These are phyloP conservation scores for Thalassiosira hispida DNA, from an alignment of 352 stramenopile genomes.

Conservation along the genomic window DNA sequence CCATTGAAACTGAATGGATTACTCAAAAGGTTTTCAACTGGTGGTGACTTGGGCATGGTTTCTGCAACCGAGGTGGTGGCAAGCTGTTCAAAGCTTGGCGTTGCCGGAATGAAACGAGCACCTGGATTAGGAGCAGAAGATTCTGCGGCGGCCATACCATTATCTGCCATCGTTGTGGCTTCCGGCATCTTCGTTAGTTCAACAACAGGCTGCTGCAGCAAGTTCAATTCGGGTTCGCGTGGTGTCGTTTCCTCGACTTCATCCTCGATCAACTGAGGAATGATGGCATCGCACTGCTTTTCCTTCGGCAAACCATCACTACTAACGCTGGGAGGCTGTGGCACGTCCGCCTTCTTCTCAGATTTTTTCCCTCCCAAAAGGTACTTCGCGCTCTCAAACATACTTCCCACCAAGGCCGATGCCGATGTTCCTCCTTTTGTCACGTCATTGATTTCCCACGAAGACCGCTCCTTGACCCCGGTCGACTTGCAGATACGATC, in stretches of 20 bases:
- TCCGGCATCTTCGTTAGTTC: constrained; percentile 17
- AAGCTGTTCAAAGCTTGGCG: constrained; percentile 7
- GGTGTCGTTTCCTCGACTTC: neutral
- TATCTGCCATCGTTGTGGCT: neutral
- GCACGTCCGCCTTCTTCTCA: neutral
- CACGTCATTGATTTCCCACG: constrained; percentile 34
- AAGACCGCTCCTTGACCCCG: constrained; percentile 33
- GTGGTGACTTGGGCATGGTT: constrained; percentile 11
- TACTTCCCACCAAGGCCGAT: constrained; percentile 43
- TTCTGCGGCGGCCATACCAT: constrained; percentile 4
- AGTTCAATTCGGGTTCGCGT: neutral
- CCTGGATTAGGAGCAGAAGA: neutral
- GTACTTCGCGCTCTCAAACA: constrained; percentile 44
- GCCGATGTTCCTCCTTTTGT: constrained; percentile 23
- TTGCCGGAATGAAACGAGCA: constrained; percentile 1
- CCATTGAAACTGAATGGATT: constrained; percentile 22
- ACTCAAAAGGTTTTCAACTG: constrained; percentile 10
- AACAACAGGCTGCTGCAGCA: neutral
- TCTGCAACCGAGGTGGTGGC: neutral
- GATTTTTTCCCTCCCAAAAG: neutral
- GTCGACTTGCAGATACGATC: constrained; percentile 58
- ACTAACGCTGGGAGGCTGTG: neutral
- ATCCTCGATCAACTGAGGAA: neutral
- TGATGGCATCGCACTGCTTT: neutral
- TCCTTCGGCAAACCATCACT: neutral